Evolutionary conservation across 345 rosid genomes (phyloP).

Genomic region (Eutrema yunnanense): DNA sequence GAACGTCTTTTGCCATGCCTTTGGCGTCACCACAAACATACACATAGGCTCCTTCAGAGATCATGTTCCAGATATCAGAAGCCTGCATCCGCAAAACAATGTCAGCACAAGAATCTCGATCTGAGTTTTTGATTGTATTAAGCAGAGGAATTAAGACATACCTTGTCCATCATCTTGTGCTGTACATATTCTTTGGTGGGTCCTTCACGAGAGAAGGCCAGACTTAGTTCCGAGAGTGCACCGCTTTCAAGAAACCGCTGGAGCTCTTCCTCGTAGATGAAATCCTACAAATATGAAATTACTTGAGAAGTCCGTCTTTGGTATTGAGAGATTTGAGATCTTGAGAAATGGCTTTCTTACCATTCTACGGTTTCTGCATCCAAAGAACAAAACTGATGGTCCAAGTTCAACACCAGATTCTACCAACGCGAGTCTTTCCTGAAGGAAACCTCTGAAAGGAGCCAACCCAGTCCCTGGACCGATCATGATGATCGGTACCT

Average conservation of each 20-base stretch:
- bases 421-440: conserved; percentile 76
- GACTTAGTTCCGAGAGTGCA: conserved; percentile 68
- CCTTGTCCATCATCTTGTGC: conserved; percentile 88
- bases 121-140: neutral
- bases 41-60: conserved; percentile 72
- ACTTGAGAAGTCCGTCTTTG: neutral
- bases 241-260: conserved; percentile 55
- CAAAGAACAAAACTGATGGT: conserved; percentile 73
- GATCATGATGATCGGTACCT: conserved; percentile 83
- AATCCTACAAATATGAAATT: conserved; percentile 47
- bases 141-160: conserved; percentile 6
- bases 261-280: conserved; percentile 87
- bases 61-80: conserved; percentile 68
- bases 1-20: conserved; percentile 98
- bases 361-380: conserved; percentile 87
- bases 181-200: conserved; percentile 94
- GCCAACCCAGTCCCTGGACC: conserved; percentile 99
- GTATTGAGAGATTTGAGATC: neutral
- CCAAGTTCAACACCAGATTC: conserved; percentile 82
- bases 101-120: neutral
- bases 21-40: conserved; percentile 99
- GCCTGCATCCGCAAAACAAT: conserved; percentile 40
- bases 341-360: conserved; percentile 31
- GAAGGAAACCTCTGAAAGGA: conserved; percentile 98
- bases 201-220: conserved; percentile 97